Evolutionary conservation across 441 rosid genomes (phyloP).

Genomic region (Croton setiger): DNA sequence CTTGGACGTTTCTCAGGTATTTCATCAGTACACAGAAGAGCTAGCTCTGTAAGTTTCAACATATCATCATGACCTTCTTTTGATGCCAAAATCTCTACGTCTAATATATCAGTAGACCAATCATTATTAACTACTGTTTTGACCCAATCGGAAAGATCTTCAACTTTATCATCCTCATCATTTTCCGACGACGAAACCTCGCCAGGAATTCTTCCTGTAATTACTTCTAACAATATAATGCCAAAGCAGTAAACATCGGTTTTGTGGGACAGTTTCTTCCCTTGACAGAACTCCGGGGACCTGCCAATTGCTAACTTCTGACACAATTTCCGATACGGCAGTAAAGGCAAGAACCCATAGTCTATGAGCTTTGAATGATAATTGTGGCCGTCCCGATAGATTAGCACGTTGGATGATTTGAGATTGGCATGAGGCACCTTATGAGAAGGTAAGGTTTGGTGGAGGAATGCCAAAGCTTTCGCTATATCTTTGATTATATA

Average conservation of each 20-base stretch:
- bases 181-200: slow-evolving; percentile 17
- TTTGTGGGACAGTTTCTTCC: slow-evolving; percentile 48
- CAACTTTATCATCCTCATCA: slow-evolving; percentile 9
- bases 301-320: slow-evolving; percentile 33
- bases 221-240: slow-evolving; percentile 46
- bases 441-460: slow-evolving; percentile 40
- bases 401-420: slow-evolving; percentile 46
- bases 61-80: slow-evolving; percentile 47
- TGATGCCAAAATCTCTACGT: slow-evolving; percentile 41
- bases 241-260: slow-evolving; percentile 60
- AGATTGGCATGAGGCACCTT: slow-evolving; percentile 56
- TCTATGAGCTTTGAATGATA: slow-evolving; percentile 43
- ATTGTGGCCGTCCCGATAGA: slow-evolving; percentile 21
- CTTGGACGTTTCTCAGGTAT: slow-evolving; percentile 44
- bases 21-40: slow-evolving; percentile 43
- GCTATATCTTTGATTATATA: slow-evolving; percentile 49
- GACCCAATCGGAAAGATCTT: slow-evolving; percentile 48
- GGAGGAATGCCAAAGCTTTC: slow-evolving; percentile 39
- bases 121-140: slow-evolving; percentile 39
- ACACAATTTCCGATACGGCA: slow-evolving; percentile 27
- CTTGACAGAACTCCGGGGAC: slow-evolving; percentile 45
- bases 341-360: slow-evolving; percentile 49
- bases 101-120: slow-evolving; percentile 58
- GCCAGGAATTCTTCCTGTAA: slow-evolving; percentile 49
- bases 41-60: slow-evolving; percentile 48